Conservation (phyloP, 2,329 filamentous ascomycete species). For the Claviceps arundinis region DNA sequence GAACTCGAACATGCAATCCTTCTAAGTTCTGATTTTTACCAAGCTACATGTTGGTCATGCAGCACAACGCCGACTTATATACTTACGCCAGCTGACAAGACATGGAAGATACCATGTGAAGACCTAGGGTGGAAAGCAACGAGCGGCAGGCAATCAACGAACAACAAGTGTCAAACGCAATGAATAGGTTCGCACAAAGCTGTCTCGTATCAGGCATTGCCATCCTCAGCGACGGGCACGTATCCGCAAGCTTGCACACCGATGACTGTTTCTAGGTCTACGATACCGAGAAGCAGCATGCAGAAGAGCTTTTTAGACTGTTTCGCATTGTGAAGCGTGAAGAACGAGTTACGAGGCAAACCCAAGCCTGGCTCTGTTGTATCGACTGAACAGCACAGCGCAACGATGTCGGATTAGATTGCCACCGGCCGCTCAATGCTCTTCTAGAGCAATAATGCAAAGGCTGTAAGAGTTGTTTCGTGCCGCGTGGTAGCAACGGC, state of each 20-base stretch:
- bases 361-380: not conserved
- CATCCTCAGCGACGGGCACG: not conserved
- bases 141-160: not conserved
- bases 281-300: not conserved
- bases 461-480: not conserved
- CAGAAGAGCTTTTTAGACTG: not conserved
- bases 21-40: not conserved
- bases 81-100: not conserved
- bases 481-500: not conserved
- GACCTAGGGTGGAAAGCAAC: too few relatives aligned
- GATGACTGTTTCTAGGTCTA: too few relatives aligned
- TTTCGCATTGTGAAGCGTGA: not conserved
- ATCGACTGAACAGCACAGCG: not conserved
- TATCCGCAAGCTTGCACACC: not conserved
- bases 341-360: not conserved
- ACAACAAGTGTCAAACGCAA: not conserved
- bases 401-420: not conserved
- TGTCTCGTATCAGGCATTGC: not conserved
- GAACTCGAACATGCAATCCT: not conserved
- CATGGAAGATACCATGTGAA: not conserved
- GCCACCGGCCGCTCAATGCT: not conserved
- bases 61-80: not conserved
- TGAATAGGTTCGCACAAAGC: not conserved
- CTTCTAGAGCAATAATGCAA: not conserved
- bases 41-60: not conserved